Base-by-base conservation (phyloP, 2,329 filamentous ascomycete species). In the Bisporella sp. region DNA sequence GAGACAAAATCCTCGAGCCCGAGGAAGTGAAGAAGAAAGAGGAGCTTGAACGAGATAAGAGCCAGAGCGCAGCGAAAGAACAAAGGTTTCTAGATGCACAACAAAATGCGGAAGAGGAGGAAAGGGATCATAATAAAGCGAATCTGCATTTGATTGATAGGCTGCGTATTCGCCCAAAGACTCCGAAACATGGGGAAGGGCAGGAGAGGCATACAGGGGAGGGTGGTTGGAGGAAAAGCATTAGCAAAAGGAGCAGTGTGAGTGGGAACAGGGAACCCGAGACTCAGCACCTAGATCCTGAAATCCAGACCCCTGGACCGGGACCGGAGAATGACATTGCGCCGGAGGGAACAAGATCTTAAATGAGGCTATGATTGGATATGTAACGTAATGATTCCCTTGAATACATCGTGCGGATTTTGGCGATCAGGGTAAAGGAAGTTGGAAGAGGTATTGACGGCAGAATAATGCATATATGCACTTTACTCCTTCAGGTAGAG, bases 1-100 rank as follows among this genome's bases (percentile, higher is more conserved):
- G 80, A 52, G 80, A 82, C 50, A 83, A 81, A 60, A 62, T 85
- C 6, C 56, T 86, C 2, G 72, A 78, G 39, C 83, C 84, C 0
- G 81, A 85, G 53, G 77, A 80, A 62, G 74, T 75, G 48, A 73
- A 69, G 42, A 70, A 71, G 54, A 71, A 69, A 47, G 78, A 85
- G 57, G 81, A 84, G 60, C 80, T 76, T 32, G 70, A 77, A 56
- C 75, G 70, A 54, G 82, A 85, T 47, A 76, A 78, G 62, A 82
- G 74, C 58, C 73, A 85, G 66, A 77, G 82, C 57, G 76, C 78
- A 39, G 70, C 71, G 50, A 73, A 68, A 57, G 76, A 80, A 62
- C 68, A 73, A 50, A 70, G 52, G 66, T 21, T 21, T 21, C 21
- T 21, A 21, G 21, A 21, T 21, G 21, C 21, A 21, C 21, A 21